Evolutionary conservation across 2,329 filamentous ascomycete genomes (phyloP).

Genomic region (Paraphaeosphaeria minitans): DNA sequence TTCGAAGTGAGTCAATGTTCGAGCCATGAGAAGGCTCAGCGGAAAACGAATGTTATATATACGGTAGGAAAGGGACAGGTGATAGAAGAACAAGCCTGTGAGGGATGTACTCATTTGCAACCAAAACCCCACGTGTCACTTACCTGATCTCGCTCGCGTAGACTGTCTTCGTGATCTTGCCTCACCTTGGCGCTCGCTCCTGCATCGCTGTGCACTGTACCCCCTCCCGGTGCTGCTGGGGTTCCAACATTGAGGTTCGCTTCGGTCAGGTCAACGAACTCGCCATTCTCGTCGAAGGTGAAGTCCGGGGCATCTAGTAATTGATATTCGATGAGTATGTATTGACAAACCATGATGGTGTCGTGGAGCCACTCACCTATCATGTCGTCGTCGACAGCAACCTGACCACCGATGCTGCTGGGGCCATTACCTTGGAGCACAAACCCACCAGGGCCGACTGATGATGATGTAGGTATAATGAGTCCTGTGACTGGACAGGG

Average conservation of each 20-base stretch:
- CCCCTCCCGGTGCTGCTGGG: conserved; percentile 17
- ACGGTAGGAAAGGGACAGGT: not conserved
- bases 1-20: conserved; percentile 23
- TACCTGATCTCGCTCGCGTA: conserved; percentile 42
- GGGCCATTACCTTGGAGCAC: conserved; percentile 48
- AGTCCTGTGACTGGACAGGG: conserved; percentile 38
- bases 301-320: conserved; percentile 59
- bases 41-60: conserved; percentile 3
- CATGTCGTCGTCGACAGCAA: conserved; percentile 12
- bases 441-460: conserved; percentile 48
- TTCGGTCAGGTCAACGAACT: conserved; percentile 56
- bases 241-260: conserved; percentile 19
- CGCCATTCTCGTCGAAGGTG: conserved; percentile 66
- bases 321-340: conserved; percentile 49
- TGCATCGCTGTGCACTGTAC: conserved; percentile 33
- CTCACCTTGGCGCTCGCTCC: conserved; percentile 49
- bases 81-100: conserved; percentile 14
- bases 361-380: conserved; percentile 1
- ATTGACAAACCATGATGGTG: not conserved
- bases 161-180: conserved; percentile 51
- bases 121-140: conserved; percentile 25
- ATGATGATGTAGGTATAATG: conserved; percentile 56
- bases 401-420: conserved; percentile 39
- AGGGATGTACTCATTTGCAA: conserved; percentile 8
- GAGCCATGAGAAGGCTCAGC: conserved; percentile 2